Evolutionary conservation across 2,329 filamentous ascomycete species (phyloP).

Genomic region (Tolypocladium capitatum): DNA sequence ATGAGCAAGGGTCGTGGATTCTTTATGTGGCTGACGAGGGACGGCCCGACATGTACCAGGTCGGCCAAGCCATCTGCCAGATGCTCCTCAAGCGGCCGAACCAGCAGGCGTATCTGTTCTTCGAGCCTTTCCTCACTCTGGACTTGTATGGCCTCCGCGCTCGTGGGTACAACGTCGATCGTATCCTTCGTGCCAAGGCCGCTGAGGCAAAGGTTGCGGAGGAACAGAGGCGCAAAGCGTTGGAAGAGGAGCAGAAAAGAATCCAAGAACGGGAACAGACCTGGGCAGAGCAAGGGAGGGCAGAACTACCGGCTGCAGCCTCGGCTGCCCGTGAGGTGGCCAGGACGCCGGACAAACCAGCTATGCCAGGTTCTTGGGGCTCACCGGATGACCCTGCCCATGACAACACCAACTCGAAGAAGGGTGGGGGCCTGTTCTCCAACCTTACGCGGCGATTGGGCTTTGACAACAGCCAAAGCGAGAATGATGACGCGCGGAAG

Average conservation of each 20-base stretch:
- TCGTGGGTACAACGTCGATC: constrained; percentile 92
- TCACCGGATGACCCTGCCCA: constrained; percentile 40
- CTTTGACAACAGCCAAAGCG: constrained; percentile 38
- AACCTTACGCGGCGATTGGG: constrained; percentile 55
- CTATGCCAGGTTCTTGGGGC: constrained; percentile 68
- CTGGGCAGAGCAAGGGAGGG: constrained; percentile 26
- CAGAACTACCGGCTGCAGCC: constrained; percentile 10
- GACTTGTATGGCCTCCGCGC: constrained; percentile 69
- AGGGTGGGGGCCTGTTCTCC: constrained; percentile 50
- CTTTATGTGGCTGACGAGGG: constrained; percentile 62
- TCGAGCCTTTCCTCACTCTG: constrained; percentile 81
- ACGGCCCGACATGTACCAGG: constrained; percentile 75
- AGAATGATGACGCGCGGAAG: constrained; percentile 27
- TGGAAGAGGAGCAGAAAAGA: constrained; percentile 58
- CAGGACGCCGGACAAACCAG: constrained; percentile 24
- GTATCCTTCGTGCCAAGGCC: constrained; percentile 78
- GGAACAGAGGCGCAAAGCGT: constrained; percentile 59
- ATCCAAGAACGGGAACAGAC: constrained; percentile 43
- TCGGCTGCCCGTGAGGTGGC: constrained; percentile 25
- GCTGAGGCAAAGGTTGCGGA: constrained; percentile 81
- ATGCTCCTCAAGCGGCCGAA: constrained; percentile 70
- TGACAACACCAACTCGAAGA: constrained; percentile 21
- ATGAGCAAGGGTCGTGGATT: constrained; percentile 40
- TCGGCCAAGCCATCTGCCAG: constrained; percentile 75
- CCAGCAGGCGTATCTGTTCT: constrained; percentile 76